Percentiles rank a stretch among this genome's conserved stretches.
These are phyloP conservation scores for Aurinia saxatilis DNA, from an alignment of 345 rosid species.

Conservation along the genomic window DNA sequence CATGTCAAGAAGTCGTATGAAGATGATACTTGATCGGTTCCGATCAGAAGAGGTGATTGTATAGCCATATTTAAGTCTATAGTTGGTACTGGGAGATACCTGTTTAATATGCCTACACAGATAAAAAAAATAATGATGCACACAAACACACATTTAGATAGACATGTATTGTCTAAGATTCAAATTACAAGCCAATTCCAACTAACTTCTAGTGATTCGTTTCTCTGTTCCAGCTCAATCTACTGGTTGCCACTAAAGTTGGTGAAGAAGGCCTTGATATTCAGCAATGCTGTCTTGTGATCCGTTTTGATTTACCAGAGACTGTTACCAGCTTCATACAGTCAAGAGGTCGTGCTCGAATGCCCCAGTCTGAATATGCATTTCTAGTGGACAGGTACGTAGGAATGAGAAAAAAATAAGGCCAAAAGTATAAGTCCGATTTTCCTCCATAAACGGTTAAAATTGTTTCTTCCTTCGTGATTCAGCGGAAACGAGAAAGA, in stretches of 20 bases:
- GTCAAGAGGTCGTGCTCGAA: slow-evolving; percentile 96
- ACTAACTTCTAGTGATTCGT: slow-evolving; percentile 4
- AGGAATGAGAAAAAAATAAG: slow-evolving; percentile 6
- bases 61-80: slow-evolving; percentile 4
- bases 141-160: slow-evolving; percentile 3
- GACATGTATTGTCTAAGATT: not conserved
- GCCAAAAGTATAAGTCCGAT: slow-evolving; percentile 5
- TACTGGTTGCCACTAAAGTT: slow-evolving; percentile 89
- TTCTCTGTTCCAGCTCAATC: slow-evolving; percentile 69
- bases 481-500: slow-evolving; percentile 72
- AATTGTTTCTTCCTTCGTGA: slow-evolving; percentile 20
- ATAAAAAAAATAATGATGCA: not conserved
- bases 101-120: not conserved
- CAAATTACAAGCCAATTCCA: slow-evolving; percentile 9
- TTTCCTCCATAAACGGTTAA: not conserved
- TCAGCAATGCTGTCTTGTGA: slow-evolving; percentile 93
- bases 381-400: slow-evolving; percentile 83
- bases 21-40: slow-evolving; percentile 68
- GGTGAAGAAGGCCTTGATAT: slow-evolving; percentile 99
- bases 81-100: no score
- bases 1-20: slow-evolving; percentile 68
- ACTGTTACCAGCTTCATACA: slow-evolving; percentile 93
- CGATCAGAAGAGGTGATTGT: slow-evolving; percentile 64
- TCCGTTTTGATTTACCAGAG: slow-evolving; percentile 95
- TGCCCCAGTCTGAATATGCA: slow-evolving; percentile 93